Evolutionary conservation across 768 basidiomycete genomes (phyloP).

Genomic region (Psilocybe sp.): DNA sequence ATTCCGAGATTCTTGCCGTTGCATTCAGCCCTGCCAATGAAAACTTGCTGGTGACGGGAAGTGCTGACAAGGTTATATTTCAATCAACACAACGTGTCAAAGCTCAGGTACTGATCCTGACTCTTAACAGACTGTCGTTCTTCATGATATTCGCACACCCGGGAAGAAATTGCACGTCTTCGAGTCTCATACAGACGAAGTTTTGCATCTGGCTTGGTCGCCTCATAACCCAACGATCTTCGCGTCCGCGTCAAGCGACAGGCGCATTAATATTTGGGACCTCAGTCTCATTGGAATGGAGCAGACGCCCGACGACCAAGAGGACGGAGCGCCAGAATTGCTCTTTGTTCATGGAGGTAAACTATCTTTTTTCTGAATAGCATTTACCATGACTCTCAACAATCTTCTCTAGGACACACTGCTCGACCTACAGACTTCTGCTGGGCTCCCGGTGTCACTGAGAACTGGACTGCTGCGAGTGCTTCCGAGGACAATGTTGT

Average conservation of each 20-base stretch:
- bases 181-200: slow-evolving; percentile 91
- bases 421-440: slow-evolving; percentile 90
- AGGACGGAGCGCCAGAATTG: slow-evolving; percentile 96
- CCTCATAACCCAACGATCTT: slow-evolving; percentile 91
- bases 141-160: slow-evolving; percentile 84
- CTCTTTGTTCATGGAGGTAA: slow-evolving; percentile 93
- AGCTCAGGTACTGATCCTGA: not conserved
- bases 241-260: slow-evolving; percentile 91
- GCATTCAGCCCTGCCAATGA: slow-evolving; percentile 84
- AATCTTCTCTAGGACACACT: slow-evolving; percentile 63
- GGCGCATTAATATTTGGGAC: slow-evolving; percentile 95
- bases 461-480: slow-evolving; percentile 83
- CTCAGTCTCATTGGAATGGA: slow-evolving; percentile 87
- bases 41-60: slow-evolving; percentile 84
- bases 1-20: slow-evolving; percentile 86
- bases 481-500: slow-evolving; percentile 97
- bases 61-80: slow-evolving; percentile 79
- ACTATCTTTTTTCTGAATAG: slow-evolving; percentile 20
- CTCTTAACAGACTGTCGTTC: slow-evolving; percentile 64
- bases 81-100: not conserved
- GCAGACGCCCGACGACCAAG: slow-evolving; percentile 96
- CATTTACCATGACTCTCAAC: slow-evolving; percentile 1
- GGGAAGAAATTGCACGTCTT: slow-evolving; percentile 83
- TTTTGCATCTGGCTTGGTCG: slow-evolving; percentile 93
- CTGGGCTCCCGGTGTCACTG: slow-evolving; percentile 84